Conservation (phyloP, 331 rosid genomes). For the Erythrophleum ivorense region DNA sequence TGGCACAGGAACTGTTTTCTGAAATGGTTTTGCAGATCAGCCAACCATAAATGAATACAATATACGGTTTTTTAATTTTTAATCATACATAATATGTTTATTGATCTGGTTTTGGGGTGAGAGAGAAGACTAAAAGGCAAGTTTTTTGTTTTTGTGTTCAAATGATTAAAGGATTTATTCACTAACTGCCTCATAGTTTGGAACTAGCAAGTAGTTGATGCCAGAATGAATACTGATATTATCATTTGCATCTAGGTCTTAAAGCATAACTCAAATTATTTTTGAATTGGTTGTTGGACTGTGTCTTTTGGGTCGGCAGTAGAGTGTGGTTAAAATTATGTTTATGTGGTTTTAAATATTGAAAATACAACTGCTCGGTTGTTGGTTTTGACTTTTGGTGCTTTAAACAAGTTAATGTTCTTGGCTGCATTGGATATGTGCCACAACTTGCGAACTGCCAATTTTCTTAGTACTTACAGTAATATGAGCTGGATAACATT, state of each 20-base stretch:
- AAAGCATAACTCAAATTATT: constrained; percentile 22
- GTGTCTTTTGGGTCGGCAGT: constrained; percentile 3
- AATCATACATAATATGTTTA: constrained; percentile 18
- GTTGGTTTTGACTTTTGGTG: constrained; percentile 3
- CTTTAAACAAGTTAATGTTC: constrained; percentile 17
- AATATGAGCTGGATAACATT: background rate
- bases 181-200: background rate
- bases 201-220: constrained; percentile 14
- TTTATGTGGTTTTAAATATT: background rate
- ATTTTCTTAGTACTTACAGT: background rate
- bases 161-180: constrained; percentile 1
- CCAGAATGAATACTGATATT: background rate
- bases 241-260: constrained; percentile 4
- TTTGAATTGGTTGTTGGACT: background rate
- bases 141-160: constrained; percentile 11
- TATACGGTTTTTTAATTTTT: background rate
- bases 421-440: constrained; percentile 27
- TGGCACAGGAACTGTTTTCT: constrained; percentile 8
- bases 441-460: constrained; percentile 20
- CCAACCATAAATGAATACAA: constrained; percentile 1
- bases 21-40: constrained; percentile 11
- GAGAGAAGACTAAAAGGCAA: background rate
- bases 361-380: background rate
- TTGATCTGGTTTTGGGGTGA: constrained; percentile 13
- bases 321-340: background rate